Base-by-base conservation (phyloP, 1,284 basidiomycete species). In the Puccinia sorghi region DNA sequence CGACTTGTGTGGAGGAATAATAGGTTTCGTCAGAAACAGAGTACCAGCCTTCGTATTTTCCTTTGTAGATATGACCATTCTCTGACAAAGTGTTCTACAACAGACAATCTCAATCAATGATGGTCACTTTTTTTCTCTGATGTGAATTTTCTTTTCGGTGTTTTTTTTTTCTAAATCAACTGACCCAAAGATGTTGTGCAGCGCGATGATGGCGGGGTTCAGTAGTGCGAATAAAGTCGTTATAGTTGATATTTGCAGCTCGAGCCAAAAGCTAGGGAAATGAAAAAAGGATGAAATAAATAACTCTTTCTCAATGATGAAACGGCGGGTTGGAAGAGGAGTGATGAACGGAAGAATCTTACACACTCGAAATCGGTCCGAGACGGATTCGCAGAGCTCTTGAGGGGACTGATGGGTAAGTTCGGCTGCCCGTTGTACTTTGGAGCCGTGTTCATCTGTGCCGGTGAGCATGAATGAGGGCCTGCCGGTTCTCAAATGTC, bases 391-490 rank as follows among this genome's bases (percentile, higher is more conserved):
- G 78, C 84, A 84, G 15, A 85, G 80, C 0, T 79, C 56, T 0
- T 79, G 72, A 11, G 84, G 83, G 37, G 79, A 73, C 57, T 81
- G 73, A 1, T 69, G 37, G 1, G 66, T 56, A 1, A 73, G 79
- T 56, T 82, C 81, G 25, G 84, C 84, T 6, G 82, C 83, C 41
- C 82, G 81, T 79, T 84, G 83, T 7, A 85, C 81, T 74, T 85
- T 85, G 46, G 83, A 80, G 1, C 84, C 84, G 70, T 85, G 84
- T 80, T 85, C 84, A 79, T 85, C 84, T 1, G 84, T 85, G 13
- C 84, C 84, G 0, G 84, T 85, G 59, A 82, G 77, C 32, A 85
- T 64, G 4, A 83, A 43, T 2, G 83, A 67, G 27, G 80, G 79
- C 3, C n/a, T 17, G 82, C 15, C 72, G 63, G 56, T 79, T 74